phyloP scores from a whole-genome alignment of 1,284 basidiomycete species.

The Rhodotorula sp. region DNA sequence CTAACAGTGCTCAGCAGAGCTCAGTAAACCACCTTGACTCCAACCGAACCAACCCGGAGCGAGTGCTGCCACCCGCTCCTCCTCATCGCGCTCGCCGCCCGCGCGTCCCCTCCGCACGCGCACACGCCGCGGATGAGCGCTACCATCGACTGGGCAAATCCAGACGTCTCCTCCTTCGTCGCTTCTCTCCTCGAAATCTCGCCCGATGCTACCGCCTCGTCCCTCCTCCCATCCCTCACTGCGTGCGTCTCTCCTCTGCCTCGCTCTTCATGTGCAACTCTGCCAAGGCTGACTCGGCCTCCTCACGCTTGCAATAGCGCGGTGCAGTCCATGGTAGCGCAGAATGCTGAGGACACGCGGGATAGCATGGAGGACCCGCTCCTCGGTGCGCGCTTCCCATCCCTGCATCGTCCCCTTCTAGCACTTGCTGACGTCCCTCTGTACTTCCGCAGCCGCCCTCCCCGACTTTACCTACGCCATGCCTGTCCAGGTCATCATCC shows the following conservation, averaged over 20 bases:
- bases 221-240: conserved; percentile 1
- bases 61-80: too few species aligned
- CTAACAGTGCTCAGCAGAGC: too few species aligned
- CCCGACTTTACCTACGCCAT: conserved; percentile 69
- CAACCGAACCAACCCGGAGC: too few species aligned
- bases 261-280: background rate
- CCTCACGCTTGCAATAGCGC: background rate
- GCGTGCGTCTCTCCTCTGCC: background rate
- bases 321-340: conserved; percentile 2
- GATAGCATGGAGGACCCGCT: conserved; percentile 17
- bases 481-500: conserved; percentile 85
- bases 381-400: conserved; percentile 20
- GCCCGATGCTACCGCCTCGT: background rate
- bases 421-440: too few species aligned
- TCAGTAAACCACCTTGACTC: too few species aligned
- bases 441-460: conserved; percentile 37
- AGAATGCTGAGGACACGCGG: background rate
- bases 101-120: too few species aligned
- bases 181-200: background rate
- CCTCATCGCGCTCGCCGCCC: too few species aligned
- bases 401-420: too few species aligned
- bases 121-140: background rate
- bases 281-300: background rate
- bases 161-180: conserved; percentile 15
- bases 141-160: conserved; percentile 9